Evolutionary conservation across 805 yeast species (phyloP), one percentile per base, ranked within the genome.

Genomic region (Pichia pseudocactophila): DNA sequence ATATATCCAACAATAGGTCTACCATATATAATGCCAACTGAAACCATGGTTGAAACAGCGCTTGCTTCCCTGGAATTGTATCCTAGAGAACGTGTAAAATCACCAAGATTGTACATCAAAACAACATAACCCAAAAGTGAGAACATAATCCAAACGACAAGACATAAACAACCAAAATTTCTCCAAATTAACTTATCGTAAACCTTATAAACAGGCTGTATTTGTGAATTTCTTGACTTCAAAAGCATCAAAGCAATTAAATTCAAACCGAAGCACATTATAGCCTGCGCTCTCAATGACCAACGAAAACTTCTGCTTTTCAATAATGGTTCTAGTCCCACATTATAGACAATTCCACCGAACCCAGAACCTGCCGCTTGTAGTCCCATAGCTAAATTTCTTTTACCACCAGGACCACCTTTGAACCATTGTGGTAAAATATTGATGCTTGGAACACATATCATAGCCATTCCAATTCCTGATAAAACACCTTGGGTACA

Each of bases 371-470:
- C 80, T 7, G 74, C 65, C 1, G 74, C 64, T 3, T 69, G 62
- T 3, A 74, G 16, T 2, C 76, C 74, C 38, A 64, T 52, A 1
- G 76, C 77, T n/a, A 70, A 54, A 26, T 79, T 79, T 50, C 89
- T 66, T 45, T 64, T 78, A 49, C 74, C 78, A 35, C 53, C 51
- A 13, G 53, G 53, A 5, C 54, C 54, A 34, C 54, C 54, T 45
- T 58, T 49, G 56, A 83, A 83, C 82, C 84, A 82, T 42, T 77
- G 84, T 0, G 88, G 87, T 20, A 82, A 52, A 12, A 81, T 59
- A 2, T 77, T 68, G 17, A 77, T 62, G 4, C 75, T 77, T 1
- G 90, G 82, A 3, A 78, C 67, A 40, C 76, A 72, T 30, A 78
- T 64, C 13, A 76, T 55, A 0, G 85, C 76, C 50, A 77, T 56